Percentiles rank a stretch among this genome's conserved stretches.
Evolutionary conservation across 164 flowering plant genomes (phyloP).

Genomic region (Euptelea pleiosperma): DNA sequence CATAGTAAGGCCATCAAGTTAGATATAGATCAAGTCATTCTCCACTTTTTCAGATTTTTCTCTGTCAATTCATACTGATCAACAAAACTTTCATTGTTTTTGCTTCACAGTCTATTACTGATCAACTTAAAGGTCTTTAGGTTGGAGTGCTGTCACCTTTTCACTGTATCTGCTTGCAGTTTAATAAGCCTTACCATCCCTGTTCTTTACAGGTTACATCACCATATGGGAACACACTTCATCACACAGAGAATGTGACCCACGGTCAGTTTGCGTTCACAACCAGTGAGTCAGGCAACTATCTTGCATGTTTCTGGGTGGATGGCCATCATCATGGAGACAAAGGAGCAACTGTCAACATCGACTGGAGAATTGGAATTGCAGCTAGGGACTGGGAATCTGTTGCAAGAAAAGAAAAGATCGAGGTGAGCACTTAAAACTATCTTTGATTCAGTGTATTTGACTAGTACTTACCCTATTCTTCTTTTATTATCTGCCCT

Average conservation of each 20-base stretch:
- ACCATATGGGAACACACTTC: constrained; percentile 73
- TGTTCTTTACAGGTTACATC: constrained; percentile 80
- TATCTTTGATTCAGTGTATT: not conserved
- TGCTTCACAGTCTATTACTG: not conserved
- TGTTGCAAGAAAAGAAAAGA: constrained; percentile 82
- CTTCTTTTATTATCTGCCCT: not conserved
- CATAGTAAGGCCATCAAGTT: too few species aligned
- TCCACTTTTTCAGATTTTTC: too few species aligned
- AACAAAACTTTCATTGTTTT: not conserved
- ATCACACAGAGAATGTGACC: constrained; percentile 59
- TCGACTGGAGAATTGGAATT: constrained; percentile 93
- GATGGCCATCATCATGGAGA: constrained; percentile 36
- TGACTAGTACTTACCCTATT: not conserved
- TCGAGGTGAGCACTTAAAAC: constrained; percentile 54
- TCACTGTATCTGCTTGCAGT: too few species aligned
- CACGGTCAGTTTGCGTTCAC: constrained; percentile 86
- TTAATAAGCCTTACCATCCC: not conserved
- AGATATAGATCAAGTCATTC: too few species aligned
- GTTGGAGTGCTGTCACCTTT: not conserved
- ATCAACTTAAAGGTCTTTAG: not conserved
- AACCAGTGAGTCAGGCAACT: constrained; percentile 75
- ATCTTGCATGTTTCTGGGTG: constrained; percentile 78
- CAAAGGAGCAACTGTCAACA: constrained; percentile 50
- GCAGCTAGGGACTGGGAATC: constrained; percentile 98
- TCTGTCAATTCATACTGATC: not conserved